Evolutionary conservation across 805 yeast species (phyloP).

Genomic region (Saccharomycopsis sp.): DNA sequence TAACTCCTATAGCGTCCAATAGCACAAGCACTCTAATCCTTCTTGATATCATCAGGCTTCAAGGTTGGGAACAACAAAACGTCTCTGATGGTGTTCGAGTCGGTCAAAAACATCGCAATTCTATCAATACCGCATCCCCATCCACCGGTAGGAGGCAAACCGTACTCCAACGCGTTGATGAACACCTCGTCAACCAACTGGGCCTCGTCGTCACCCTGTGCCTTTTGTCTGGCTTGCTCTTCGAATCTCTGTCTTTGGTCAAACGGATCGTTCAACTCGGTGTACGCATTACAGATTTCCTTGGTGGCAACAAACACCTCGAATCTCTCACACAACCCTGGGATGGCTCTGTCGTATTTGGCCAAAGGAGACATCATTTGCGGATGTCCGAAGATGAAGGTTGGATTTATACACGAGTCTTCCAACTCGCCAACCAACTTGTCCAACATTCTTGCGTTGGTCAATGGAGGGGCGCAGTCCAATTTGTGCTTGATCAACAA

Average conservation of each 20-base stretch:
- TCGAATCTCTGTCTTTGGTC: constrained; percentile 97
- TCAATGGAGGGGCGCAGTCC: constrained; percentile 85
- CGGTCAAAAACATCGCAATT: constrained; percentile 92
- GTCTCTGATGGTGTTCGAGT: constrained; percentile 95
- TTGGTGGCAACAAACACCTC: constrained; percentile 98
- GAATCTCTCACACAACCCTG: constrained; percentile 96
- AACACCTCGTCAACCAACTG: constrained; percentile 93
- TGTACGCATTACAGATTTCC: constrained; percentile 97
- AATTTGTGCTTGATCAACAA: constrained; percentile 71
- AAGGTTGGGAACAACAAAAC: constrained; percentile 96
- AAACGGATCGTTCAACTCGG: constrained; percentile 98
- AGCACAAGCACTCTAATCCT: too few relatives aligned
- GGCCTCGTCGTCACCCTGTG: constrained; percentile 98
- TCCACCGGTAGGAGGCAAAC: constrained; percentile 98
- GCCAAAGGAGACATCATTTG: constrained; percentile 99
- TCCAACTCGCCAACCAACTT: constrained; percentile 95
- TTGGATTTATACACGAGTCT: constrained; percentile 92
- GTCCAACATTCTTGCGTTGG: constrained; percentile 98
- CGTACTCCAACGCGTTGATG: constrained; percentile 96
- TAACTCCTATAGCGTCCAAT: too few relatives aligned
- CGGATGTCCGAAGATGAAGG: constrained; percentile 97
- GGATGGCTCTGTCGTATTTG: constrained; percentile 83
- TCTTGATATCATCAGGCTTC: constrained; percentile 68
- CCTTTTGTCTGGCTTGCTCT: constrained; percentile 98
- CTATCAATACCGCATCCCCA: constrained; percentile 96